A percentile compares a stretch with the other conserved stretches of the same genome.
Conservation (phyloP, 2,329 filamentous ascomycete species). For the Knufia petricola region DNA sequence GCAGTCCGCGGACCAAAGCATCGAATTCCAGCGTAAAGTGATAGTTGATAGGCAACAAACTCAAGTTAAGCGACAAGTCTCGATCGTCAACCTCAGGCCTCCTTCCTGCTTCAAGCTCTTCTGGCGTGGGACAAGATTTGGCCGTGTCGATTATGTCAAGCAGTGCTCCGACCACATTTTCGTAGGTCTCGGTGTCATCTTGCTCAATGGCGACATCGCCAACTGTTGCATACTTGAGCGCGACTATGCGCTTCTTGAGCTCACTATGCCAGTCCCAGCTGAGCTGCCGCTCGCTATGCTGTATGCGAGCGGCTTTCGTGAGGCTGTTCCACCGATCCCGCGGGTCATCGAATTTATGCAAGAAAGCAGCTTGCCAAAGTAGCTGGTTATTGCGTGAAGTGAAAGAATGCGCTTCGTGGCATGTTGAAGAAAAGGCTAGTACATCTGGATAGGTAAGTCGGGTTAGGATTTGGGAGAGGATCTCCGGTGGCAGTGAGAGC, state of each 20-base stretch:
- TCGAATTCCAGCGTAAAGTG: constrained; percentile 5
- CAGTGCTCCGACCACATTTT: constrained; percentile 11
- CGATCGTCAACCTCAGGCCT: constrained; percentile 16
- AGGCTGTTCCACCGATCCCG: constrained; percentile 16
- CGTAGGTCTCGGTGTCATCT: background rate
- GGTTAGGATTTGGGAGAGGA: constrained; percentile 17
- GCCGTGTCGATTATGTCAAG: constrained; percentile 22
- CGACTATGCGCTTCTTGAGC: constrained; percentile 11
- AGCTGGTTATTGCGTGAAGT: constrained; percentile 16
- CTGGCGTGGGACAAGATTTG: constrained; percentile 14
- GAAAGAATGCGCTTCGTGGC: constrained; percentile 14
- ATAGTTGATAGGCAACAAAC: constrained; percentile 12
- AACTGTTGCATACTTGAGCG: constrained; percentile 8
- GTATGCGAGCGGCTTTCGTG: constrained; percentile 2
- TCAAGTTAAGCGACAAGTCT: constrained; percentile 16
- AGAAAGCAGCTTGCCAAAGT: constrained; percentile 19
- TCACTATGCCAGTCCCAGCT: constrained; percentile 20
- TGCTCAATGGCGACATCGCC: background rate
- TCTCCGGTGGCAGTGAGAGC: constrained; percentile 18
- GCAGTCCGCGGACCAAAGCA: constrained; percentile 1
- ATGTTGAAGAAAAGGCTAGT: constrained; percentile 14
- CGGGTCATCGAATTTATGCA: constrained; percentile 22
- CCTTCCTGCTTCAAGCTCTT: constrained; percentile 15
- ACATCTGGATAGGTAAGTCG: constrained; percentile 14
- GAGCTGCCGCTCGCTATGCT: background rate